These are phyloP conservation scores for Syncephalastrum sp. DNA, from an alignment of 371 early-diverging fungal genomes.

Conservation along the genomic window DNA sequence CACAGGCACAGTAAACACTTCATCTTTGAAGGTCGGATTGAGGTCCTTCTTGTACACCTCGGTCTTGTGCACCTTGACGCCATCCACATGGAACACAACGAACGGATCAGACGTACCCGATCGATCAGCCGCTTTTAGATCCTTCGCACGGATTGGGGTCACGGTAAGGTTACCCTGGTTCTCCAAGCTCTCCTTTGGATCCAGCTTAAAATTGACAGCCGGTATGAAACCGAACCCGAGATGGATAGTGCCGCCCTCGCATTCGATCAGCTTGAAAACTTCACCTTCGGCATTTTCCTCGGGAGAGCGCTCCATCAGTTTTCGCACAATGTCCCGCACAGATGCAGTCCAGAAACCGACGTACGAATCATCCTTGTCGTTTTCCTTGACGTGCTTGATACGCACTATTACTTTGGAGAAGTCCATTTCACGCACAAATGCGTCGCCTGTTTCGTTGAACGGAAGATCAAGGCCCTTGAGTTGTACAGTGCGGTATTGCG, in stretches of 20 bases:
- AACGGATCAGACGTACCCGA: constrained; percentile 83
- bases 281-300: constrained; percentile 23
- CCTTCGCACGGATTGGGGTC: constrained; percentile 38
- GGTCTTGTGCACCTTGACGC: constrained; percentile 77
- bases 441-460: constrained; percentile 44
- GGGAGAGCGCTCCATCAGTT: constrained; percentile 23
- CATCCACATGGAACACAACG: constrained; percentile 70
- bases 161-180: constrained; percentile 52
- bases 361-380: constrained; percentile 34
- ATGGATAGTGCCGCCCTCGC: constrained; percentile 28
- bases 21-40: constrained; percentile 81
- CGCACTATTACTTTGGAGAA: constrained; percentile 41
- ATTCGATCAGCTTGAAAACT: constrained; percentile 23
- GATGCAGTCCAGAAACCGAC: constrained; percentile 20
- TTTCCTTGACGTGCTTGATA: constrained; percentile 31
- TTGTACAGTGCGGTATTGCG: constrained; percentile 41
- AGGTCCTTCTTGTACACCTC: constrained; percentile 77
- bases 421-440: constrained; percentile 51
- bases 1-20: constrained; percentile 69
- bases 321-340: constrained; percentile 33
- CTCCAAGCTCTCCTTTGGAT: constrained; percentile 47
- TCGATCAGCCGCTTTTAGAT: constrained; percentile 51
- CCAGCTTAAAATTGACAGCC: constrained; percentile 43
- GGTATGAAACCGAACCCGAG: constrained; percentile 41
- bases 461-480: constrained; percentile 38